Conservation (phyloP, 768 basidiomycete species). For the Exsudoporus frostii region DNA sequence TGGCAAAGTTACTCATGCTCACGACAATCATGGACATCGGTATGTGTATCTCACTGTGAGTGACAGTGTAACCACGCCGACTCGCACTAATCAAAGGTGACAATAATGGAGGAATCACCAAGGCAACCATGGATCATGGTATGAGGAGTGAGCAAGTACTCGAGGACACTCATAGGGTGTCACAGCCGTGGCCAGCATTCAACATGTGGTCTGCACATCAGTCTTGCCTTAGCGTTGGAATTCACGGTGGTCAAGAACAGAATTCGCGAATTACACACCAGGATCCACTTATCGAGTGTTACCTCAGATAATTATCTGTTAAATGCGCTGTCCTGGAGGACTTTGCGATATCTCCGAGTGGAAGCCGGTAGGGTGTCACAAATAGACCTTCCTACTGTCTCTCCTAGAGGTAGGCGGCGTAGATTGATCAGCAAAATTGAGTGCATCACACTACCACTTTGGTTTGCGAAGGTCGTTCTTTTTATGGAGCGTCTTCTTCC, state of each 20-base stretch:
- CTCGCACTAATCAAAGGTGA: too few species aligned
- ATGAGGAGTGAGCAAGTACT: too few species aligned
- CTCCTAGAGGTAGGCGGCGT: constrained; percentile 3
- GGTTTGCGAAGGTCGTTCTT: constrained; percentile 59
- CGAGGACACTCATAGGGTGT: background rate
- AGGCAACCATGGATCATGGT: background rate
- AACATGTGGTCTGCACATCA: background rate
- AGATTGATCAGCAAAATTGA: constrained; percentile 7
- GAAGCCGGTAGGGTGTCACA: background rate
- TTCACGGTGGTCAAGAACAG: background rate
- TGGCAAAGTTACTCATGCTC: too few species aligned
- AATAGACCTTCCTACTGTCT: background rate
- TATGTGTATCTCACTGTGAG: too few species aligned
- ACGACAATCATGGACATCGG: too few species aligned
- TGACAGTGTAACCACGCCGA: too few species aligned
- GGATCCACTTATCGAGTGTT: background rate
- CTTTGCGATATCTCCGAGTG: background rate
- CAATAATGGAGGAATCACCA: background rate
- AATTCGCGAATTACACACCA: constrained; percentile 3
- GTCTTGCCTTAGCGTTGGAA: background rate
- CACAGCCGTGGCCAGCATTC: background rate
- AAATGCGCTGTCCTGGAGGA: background rate
- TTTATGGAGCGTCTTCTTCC: constrained; percentile 64
- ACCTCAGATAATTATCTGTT: constrained; percentile 8
- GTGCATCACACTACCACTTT: constrained; percentile 56